A percentile compares a stretch with the other conserved stretches of the same genome.
phyloP scores from a whole-genome alignment of 306 rosid genomes.

The Pueraria montana region DNA sequence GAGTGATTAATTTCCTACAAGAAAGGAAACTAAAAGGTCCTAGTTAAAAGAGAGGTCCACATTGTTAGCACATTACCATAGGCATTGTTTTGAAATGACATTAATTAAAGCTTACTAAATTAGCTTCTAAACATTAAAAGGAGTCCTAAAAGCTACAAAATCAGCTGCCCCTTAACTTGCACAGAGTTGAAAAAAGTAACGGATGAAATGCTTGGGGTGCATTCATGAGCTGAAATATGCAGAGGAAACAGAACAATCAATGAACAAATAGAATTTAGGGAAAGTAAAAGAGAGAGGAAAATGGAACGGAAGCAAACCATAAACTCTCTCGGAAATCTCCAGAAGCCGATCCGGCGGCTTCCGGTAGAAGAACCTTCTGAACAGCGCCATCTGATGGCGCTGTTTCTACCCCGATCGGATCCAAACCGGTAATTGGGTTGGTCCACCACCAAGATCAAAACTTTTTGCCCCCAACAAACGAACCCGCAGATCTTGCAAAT shows the following conservation, averaged over 20 bases:
- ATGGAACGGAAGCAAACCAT: slow-evolving; percentile 61
- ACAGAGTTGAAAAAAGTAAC: slow-evolving; percentile 22
- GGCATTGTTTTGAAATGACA: slow-evolving; percentile 53
- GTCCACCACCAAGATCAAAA: slow-evolving; percentile 60
- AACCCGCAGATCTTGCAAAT: slow-evolving; percentile 61
- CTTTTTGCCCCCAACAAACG: slow-evolving; percentile 2
- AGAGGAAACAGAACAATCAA: not conserved
- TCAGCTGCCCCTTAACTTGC: slow-evolving; percentile 43
- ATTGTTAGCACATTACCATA: slow-evolving; percentile 46
- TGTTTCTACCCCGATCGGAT: slow-evolving; percentile 84
- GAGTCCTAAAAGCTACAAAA: slow-evolving; percentile 31
- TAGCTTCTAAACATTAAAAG: slow-evolving; percentile 36
- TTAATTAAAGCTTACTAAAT: slow-evolving; percentile 31
- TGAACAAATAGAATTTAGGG: not conserved
- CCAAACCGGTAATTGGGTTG: slow-evolving; percentile 73
- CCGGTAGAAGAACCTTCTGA: slow-evolving; percentile 90
- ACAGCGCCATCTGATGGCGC: slow-evolving; percentile 99
- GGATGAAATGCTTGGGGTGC: slow-evolving; percentile 23
- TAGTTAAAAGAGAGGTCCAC: slow-evolving; percentile 20
- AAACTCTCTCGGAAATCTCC: slow-evolving; percentile 96
- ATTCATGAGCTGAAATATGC: slow-evolving; percentile 33
- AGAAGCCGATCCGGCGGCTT: slow-evolving; percentile 99
- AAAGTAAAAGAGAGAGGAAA: not conserved
- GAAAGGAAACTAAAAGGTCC: slow-evolving; percentile 29
- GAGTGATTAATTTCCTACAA: slow-evolving; percentile 23